A percentile compares a stretch with the other conserved stretches of the same genome.
Conservation (phyloP, 2,329 filamentous ascomycete species). For the Aspergillus novofumigatus region DNA sequence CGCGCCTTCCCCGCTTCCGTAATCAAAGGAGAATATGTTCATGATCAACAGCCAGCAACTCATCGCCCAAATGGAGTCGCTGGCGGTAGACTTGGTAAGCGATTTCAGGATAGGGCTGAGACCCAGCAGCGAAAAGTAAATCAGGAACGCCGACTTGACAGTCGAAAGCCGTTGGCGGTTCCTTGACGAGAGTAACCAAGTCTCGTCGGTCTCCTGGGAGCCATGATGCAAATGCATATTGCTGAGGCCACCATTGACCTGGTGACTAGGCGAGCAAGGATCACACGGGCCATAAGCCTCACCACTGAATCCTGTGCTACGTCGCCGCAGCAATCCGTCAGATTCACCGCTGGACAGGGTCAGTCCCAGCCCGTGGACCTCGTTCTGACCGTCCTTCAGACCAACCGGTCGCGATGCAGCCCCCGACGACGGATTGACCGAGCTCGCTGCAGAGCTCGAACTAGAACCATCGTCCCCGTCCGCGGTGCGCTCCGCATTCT, state of each 20-base stretch:
- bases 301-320: constrained; percentile 27
- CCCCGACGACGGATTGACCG: constrained; percentile 23
- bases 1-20: constrained; percentile 59
- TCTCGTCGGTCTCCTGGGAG: constrained; percentile 20
- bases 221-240: constrained; percentile 17
- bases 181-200: constrained; percentile 46
- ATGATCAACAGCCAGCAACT: constrained; percentile 88
- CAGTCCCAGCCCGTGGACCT: constrained; percentile 42
- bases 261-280: constrained; percentile 17
- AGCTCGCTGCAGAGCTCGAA: constrained; percentile 35
- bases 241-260: constrained; percentile 19
- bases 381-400: constrained; percentile 21
- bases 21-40: constrained; percentile 98
- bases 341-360: constrained; percentile 36
- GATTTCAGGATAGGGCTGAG: constrained; percentile 95
- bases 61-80: constrained; percentile 96
- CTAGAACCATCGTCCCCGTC: constrained; percentile 40
- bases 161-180: constrained; percentile 68
- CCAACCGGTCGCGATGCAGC: constrained; percentile 24
- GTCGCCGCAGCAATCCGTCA: constrained; percentile 25
- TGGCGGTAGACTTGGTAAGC: constrained; percentile 85
- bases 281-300: constrained; percentile 49
- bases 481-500: constrained; percentile 10
- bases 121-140: constrained; percentile 87
- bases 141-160: constrained; percentile 85